A percentile compares a stretch with the other conserved stretches of the same genome.
Conservation (phyloP, 2,329 filamentous ascomycete genomes). For the Cryoendolithus antarcticus region DNA sequence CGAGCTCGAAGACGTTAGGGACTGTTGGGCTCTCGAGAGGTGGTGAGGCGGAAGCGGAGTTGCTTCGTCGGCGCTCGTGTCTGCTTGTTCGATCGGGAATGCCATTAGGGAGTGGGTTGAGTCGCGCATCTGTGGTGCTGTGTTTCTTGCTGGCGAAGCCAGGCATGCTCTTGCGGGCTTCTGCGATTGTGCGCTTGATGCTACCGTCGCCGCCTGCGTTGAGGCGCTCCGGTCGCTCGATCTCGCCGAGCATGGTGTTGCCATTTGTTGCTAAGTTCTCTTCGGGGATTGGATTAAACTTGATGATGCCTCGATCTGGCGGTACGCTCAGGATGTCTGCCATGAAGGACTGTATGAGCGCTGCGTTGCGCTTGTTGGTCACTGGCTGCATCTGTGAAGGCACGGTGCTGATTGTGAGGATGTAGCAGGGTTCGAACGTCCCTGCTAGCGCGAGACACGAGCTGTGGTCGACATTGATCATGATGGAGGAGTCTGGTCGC, state of each 20-base stretch:
- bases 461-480: conserved; percentile 64
- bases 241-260: conserved; percentile 55
- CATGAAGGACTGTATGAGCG: conserved; percentile 65
- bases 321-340: conserved; percentile 56
- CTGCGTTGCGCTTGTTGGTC: conserved; percentile 70
- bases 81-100: no score
- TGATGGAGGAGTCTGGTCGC: conserved; percentile 59
- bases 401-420: conserved; percentile 60
- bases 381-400: conserved; percentile 55
- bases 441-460: conserved; percentile 63
- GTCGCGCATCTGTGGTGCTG: conserved; percentile 4
- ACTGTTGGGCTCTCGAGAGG: conserved; percentile 3
- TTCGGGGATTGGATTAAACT: conserved; percentile 57
- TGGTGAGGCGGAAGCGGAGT: conserved; percentile 1
- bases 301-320: conserved; percentile 56
- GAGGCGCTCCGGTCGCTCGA: conserved; percentile 44
- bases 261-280: conserved; percentile 61
- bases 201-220: conserved; percentile 28
- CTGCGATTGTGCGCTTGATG: conserved; percentile 28
- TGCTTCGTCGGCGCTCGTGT: no score
- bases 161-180: conserved; percentile 16
- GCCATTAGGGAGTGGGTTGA: no score
- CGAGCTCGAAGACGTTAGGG: conserved; percentile 15
- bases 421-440: conserved; percentile 67
- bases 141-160: conserved; percentile 12